Evolutionary conservation across 257 asterid genomes (phyloP).

Genomic region (Fraxinus excelsior): DNA sequence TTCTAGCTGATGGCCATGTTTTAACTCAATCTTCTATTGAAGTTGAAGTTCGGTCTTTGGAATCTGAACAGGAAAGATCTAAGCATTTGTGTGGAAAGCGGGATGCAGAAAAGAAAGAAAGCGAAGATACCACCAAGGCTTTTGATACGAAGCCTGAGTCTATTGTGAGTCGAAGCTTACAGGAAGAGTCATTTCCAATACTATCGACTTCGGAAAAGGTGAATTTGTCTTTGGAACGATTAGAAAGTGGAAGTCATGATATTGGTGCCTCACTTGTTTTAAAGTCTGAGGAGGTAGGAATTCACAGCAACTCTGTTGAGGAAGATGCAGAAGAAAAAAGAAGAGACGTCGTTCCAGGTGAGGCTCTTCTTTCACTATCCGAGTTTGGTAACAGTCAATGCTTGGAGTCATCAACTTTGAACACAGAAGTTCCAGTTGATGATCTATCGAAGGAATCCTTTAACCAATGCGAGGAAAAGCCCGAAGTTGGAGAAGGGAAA

Average conservation of each 20-base stretch:
- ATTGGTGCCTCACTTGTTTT: constrained; percentile 19
- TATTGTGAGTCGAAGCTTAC: constrained; percentile 18
- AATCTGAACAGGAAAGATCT: constrained; percentile 11
- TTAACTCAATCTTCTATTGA: constrained; percentile 17
- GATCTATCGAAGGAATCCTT: background rate
- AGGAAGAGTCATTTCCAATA: constrained; percentile 23
- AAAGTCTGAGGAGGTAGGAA: constrained; percentile 17
- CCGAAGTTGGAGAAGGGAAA: constrained; percentile 6
- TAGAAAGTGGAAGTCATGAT: constrained; percentile 10
- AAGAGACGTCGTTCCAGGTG: constrained; percentile 11
- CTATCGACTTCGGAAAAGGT: constrained; percentile 5
- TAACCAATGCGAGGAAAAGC: background rate
- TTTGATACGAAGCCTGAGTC: constrained; percentile 27
- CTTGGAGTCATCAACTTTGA: constrained; percentile 11
- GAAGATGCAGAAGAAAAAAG: constrained; percentile 7
- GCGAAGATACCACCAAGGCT: constrained; percentile 19
- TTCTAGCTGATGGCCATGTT: constrained; percentile 10
- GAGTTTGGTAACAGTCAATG: constrained; percentile 13
- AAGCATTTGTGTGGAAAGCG: constrained; percentile 21
- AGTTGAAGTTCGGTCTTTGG: constrained; percentile 22
- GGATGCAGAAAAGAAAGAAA: constrained; percentile 15
- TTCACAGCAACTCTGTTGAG: constrained; percentile 10
- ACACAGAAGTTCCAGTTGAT: background rate
- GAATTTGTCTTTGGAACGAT: constrained; percentile 6
- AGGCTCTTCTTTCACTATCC: constrained; percentile 14